Percentiles rank a stretch among this genome's conserved stretches.
Evolutionary conservation across 306 rosid species (phyloP).

Genomic region (Cercis canadensis): DNA sequence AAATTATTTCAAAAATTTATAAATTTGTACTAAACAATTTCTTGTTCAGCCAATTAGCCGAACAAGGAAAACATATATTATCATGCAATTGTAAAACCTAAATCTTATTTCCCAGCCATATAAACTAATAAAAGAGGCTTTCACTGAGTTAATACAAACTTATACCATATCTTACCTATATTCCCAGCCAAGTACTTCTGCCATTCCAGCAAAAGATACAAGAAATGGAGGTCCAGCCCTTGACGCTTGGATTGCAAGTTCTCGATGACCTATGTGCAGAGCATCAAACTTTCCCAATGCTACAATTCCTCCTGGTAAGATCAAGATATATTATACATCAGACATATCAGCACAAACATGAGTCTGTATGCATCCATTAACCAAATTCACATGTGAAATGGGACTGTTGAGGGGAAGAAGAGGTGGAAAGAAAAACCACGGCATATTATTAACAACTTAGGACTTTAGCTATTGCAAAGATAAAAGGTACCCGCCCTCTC

Average conservation of each 20-base stretch:
- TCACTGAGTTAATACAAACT: constrained; percentile 16
- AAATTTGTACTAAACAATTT: background rate
- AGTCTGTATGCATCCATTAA: background rate
- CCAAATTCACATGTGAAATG: background rate
- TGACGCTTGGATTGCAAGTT: constrained; percentile 95
- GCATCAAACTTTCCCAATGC: constrained; percentile 98
- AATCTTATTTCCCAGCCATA: constrained; percentile 2
- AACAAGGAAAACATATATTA: background rate
- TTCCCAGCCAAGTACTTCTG: constrained; percentile 95
- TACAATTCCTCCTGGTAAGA: constrained; percentile 80
- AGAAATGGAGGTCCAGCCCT: constrained; percentile 91
- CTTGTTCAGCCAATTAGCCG: constrained; percentile 7
- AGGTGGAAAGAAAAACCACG: background rate
- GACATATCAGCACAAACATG: background rate
- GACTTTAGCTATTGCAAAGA: too few species aligned
- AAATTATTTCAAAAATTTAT: background rate
- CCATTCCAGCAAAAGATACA: constrained; percentile 89
- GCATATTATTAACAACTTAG: background rate
- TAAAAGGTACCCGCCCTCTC: too few species aligned
- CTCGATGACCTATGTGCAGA: constrained; percentile 92
- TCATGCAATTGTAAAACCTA: constrained; percentile 13
- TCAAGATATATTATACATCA: constrained; percentile 16
- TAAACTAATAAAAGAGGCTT: constrained; percentile 12
- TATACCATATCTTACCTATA: constrained; percentile 60
- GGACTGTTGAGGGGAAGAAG: too few species aligned